A percentile compares a stretch with the other conserved stretches of the same genome.
phyloP scores from a whole-genome alignment of 1,284 basidiomycete species.

The Fomes fomentarius region DNA sequence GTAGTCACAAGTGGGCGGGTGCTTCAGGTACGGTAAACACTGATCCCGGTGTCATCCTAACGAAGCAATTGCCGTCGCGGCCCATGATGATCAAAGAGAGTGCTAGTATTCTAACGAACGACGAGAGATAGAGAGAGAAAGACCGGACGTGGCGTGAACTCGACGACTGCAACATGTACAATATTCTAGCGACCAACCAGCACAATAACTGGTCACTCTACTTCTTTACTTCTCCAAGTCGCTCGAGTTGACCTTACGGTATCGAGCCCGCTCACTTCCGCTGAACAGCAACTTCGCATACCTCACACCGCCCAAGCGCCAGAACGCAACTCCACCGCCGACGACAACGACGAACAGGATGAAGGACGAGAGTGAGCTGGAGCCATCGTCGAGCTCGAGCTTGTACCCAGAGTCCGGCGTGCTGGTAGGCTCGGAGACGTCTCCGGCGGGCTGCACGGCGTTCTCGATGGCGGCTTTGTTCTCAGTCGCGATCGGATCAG shows the following conservation, averaged over 20 bases:
- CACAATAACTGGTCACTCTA: not conserved
- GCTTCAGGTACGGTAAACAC: too few relatives aligned
- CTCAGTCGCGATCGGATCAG: conserved; percentile 14
- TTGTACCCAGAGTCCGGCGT: conserved; percentile 10
- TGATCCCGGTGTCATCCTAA: too few relatives aligned
- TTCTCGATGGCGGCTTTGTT: conserved; percentile 21
- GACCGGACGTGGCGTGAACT: not conserved
- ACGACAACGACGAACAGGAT: conserved; percentile 21
- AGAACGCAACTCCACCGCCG: conserved; percentile 52
- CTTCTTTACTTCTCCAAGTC: conserved; percentile 55
- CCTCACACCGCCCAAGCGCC: conserved; percentile 58
- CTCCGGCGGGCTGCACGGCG: conserved; percentile 26
- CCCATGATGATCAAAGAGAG: too few relatives aligned
- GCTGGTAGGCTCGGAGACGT: conserved; percentile 24
- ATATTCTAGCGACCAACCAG: not conserved
- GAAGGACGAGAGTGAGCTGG: conserved; percentile 26
- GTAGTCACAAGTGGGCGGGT: too few relatives aligned
- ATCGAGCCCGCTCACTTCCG: conserved; percentile 40
- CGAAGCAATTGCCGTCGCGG: too few relatives aligned
- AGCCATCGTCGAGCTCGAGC: conserved; percentile 19
- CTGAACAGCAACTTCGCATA: conserved; percentile 47
- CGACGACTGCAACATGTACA: not conserved
- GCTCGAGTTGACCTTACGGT: conserved; percentile 46
- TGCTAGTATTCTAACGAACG: not conserved
- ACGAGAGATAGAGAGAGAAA: too few relatives aligned